These are phyloP conservation scores for Medicago ruthenica DNA, from an alignment of 306 rosid genomes.

Conservation along the genomic window DNA sequence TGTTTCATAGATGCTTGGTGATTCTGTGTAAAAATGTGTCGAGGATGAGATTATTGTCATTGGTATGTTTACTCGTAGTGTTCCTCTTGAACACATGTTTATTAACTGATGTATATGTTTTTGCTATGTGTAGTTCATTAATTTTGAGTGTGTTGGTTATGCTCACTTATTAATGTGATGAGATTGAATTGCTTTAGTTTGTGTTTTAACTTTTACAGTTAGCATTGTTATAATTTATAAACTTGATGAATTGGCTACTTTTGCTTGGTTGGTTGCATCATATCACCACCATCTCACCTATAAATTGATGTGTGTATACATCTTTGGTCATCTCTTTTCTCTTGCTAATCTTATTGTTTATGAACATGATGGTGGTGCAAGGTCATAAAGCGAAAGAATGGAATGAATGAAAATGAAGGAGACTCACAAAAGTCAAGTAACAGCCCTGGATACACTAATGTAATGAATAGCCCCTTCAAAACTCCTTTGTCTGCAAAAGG, in stretches of 20 bases:
- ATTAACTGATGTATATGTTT: background rate
- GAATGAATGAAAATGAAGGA: slow-evolving; percentile 52
- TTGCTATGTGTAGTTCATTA: slow-evolving; percentile 1
- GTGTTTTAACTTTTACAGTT: background rate
- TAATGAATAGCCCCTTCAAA: slow-evolving; percentile 60
- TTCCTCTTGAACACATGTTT: background rate
- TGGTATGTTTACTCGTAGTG: background rate
- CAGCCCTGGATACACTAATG: slow-evolving; percentile 60
- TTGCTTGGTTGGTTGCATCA: slow-evolving; percentile 38
- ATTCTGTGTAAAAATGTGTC: background rate
- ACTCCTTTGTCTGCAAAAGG: slow-evolving; percentile 90
- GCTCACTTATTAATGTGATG: slow-evolving; percentile 14
- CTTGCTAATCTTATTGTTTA: slow-evolving; percentile 24
- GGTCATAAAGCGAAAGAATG: slow-evolving; percentile 72
- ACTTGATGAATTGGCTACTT: slow-evolving; percentile 25
- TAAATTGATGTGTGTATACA: slow-evolving; percentile 3
- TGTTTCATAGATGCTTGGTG: too few relatives aligned
- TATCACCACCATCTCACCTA: background rate
- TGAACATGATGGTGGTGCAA: slow-evolving; percentile 51
- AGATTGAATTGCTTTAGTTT: background rate
- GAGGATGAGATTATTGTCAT: background rate
- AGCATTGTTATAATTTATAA: slow-evolving; percentile 6
- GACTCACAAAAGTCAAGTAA: slow-evolving; percentile 58
- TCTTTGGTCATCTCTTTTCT: slow-evolving; percentile 14
- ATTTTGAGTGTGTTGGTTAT: slow-evolving; percentile 26